phyloP scores from a whole-genome alignment of 2,329 filamentous ascomycete species.

The Alternaria incomplexa region DNA sequence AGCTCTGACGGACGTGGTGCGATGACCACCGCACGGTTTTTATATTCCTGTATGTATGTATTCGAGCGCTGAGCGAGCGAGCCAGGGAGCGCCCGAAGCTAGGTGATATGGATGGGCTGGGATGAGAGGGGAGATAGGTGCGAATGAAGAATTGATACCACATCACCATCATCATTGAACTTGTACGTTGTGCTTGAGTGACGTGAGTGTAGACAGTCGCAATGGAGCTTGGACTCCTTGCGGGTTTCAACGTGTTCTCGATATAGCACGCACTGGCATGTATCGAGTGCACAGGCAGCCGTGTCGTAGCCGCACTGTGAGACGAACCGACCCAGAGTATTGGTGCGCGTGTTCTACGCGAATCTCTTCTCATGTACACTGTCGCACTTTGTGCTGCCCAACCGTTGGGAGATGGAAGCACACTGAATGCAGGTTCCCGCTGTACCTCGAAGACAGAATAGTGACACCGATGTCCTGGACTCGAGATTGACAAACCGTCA shows the following conservation, averaged over 20 bases:
- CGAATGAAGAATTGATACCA: conserved; percentile 6
- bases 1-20: conserved; percentile 6
- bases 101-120: neutral
- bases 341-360: neutral
- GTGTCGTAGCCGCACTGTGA: neutral
- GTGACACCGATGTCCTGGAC: neutral
- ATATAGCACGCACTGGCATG: neutral
- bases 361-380: neutral
- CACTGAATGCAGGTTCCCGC: neutral
- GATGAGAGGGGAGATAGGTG: neutral
- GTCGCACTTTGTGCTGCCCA: neutral
- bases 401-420: neutral
- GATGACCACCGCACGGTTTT: conserved; percentile 5
- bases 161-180: neutral
- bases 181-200: neutral
- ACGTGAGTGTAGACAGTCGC: neutral
- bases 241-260: neutral
- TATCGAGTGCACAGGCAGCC: neutral
- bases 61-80: conserved; percentile 1
- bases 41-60: conserved; percentile 10
- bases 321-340: neutral
- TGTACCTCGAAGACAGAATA: neutral
- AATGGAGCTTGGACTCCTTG: neutral
- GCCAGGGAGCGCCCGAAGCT: neutral
- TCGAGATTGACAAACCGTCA: neutral